phyloP scores from a whole-genome alignment of 108 stramenopile species.

The Nitzschia putrida region DNA sequence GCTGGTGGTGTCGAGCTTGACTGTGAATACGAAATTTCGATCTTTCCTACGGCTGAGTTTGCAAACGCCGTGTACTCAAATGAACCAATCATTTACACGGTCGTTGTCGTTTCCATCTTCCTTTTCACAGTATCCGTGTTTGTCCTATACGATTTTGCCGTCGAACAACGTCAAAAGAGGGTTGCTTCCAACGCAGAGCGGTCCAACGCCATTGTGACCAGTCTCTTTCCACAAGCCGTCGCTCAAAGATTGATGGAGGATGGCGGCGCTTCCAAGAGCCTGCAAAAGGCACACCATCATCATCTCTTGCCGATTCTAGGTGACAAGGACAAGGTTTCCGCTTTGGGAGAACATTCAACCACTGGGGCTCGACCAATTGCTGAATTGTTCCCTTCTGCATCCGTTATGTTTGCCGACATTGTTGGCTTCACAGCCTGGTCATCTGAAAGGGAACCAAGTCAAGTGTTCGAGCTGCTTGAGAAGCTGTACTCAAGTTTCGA shows the following conservation, averaged over 20 bases:
- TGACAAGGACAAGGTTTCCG: not conserved
- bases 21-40: not conserved
- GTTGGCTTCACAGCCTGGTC: slow-evolving; percentile 20
- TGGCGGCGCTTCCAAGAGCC: not conserved
- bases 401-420: slow-evolving; percentile 17
- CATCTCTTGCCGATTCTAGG: not conserved
- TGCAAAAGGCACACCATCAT: not conserved
- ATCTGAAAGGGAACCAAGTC: slow-evolving; percentile 6
- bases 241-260: slow-evolving; percentile 3
- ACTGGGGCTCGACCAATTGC: slow-evolving; percentile 16
- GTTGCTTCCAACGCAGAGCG: slow-evolving; percentile 2
- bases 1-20: not conserved
- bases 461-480: slow-evolving; percentile 7
- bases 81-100: not conserved
- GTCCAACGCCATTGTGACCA: not conserved
- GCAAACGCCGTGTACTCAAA: not conserved
- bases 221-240: slow-evolving; percentile 3
- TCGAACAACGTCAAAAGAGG: not conserved
- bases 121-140: slow-evolving; percentile 6
- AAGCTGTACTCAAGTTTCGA: not conserved
- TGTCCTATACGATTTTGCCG: not conserved
- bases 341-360: not conserved
- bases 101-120: not conserved
- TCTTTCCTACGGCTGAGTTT: not conserved
- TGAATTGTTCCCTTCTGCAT: slow-evolving; percentile 38